Evolutionary conservation across 306 rosid species (phyloP).

Genomic region (Sicyos edulis): DNA sequence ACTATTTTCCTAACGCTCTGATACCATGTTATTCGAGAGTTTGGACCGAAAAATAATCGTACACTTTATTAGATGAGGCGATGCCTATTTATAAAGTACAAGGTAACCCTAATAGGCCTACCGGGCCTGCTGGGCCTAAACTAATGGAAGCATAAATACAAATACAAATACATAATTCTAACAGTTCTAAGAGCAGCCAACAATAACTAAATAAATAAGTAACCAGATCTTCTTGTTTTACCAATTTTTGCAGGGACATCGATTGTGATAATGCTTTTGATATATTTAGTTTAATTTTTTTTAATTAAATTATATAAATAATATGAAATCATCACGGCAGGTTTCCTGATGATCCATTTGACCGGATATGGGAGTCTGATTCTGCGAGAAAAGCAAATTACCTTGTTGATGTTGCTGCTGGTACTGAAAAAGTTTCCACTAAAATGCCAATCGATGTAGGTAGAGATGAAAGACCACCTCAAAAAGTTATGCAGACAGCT

Average conservation of each 20-base stretch:
- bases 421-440: slow-evolving; percentile 76
- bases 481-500: slow-evolving; percentile 92
- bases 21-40: too few relatives aligned
- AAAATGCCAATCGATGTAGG: slow-evolving; percentile 51
- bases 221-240: background rate
- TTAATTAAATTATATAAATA: background rate
- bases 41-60: too few relatives aligned
- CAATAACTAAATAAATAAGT: background rate
- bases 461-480: slow-evolving; percentile 67
- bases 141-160: too few relatives aligned
- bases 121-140: too few relatives aligned
- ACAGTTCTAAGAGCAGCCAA: background rate
- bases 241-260: background rate
- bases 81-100: too few relatives aligned
- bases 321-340: slow-evolving; percentile 28
- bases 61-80: too few relatives aligned
- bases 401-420: slow-evolving; percentile 86
- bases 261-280: background rate
- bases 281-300: background rate
- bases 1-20: too few relatives aligned
- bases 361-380: slow-evolving; percentile 92
- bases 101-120: too few relatives aligned
- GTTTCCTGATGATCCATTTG: slow-evolving; percentile 96
- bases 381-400: slow-evolving; percentile 85
- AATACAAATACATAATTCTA: too few relatives aligned